These are phyloP conservation scores for Tubosaeta sp. DNA, from an alignment of 768 basidiomycete genomes.

Conservation along the genomic window DNA sequence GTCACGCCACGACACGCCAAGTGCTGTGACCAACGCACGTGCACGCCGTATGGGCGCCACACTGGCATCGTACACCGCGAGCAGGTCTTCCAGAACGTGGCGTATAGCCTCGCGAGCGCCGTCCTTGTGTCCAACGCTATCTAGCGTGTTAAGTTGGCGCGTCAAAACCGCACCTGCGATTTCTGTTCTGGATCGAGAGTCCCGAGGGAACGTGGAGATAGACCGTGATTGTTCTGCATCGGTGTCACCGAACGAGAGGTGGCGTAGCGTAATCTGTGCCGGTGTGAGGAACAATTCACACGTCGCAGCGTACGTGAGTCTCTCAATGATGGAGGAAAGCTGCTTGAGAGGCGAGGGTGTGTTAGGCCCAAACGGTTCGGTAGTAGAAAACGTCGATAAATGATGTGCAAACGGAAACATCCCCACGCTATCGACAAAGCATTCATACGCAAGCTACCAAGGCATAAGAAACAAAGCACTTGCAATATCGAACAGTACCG, in stretches of 20 bases:
- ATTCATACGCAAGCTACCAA: constrained; percentile 54
- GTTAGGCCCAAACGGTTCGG: constrained; percentile 36
- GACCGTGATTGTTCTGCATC: neutral
- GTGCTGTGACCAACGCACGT: constrained; percentile 48
- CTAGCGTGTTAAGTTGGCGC: constrained; percentile 55
- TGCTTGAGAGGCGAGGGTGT: constrained; percentile 45
- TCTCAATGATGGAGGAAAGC: constrained; percentile 56
- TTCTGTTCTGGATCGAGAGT: constrained; percentile 12
- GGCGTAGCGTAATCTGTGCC: constrained; percentile 44
- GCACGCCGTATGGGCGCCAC: constrained; percentile 57
- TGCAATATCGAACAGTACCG: constrained; percentile 12
- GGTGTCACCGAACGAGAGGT: neutral
- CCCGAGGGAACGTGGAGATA: constrained; percentile 14
- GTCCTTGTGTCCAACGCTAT: constrained; percentile 54
- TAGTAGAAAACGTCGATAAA: constrained; percentile 10
- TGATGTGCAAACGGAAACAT: constrained; percentile 48
- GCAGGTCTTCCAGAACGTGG: constrained; percentile 44
- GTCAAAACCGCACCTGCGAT: constrained; percentile 57
- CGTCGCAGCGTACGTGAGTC: constrained; percentile 60
- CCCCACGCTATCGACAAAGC: constrained; percentile 48
- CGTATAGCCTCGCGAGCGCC: constrained; percentile 40
- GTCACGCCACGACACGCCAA: constrained; percentile 44
- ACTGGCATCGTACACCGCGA: constrained; percentile 44
- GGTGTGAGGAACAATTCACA: constrained; percentile 61
- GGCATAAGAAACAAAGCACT: neutral